Conservation (phyloP, 2,329 filamentous ascomycete genomes). For the Waltergamsia citrina region DNA sequence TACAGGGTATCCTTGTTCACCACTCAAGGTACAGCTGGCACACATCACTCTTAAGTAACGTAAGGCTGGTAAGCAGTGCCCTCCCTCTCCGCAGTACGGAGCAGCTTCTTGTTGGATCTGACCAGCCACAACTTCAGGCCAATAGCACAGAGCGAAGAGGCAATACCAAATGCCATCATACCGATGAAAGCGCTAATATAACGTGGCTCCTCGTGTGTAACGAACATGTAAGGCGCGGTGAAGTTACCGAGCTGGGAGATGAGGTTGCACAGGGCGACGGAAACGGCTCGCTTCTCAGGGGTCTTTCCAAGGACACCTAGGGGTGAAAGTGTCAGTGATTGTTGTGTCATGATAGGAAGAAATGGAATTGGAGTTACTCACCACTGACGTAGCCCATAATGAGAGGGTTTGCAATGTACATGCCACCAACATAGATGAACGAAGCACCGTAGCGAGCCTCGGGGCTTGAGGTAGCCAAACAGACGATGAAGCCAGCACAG, state of each 20-base stretch:
- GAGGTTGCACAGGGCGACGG: slow-evolving; percentile 8
- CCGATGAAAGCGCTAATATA: slow-evolving; percentile 9
- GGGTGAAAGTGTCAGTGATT: too few species aligned
- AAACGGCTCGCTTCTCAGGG: slow-evolving; percentile 10
- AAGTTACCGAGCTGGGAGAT: slow-evolving; percentile 4
- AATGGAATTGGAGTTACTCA: too few species aligned
- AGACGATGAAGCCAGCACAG: slow-evolving; percentile 12
- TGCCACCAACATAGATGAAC: slow-evolving; percentile 5
- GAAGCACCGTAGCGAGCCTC: slow-evolving; percentile 3
- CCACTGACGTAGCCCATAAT: slow-evolving; percentile 8
- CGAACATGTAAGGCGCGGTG: slow-evolving; percentile 8
- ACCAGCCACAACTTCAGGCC: slow-evolving; percentile 8
- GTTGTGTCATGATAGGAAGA: too few species aligned
- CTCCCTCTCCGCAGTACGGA: slow-evolving; percentile 6
- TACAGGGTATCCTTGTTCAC: too few species aligned
- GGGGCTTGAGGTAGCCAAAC: slow-evolving; percentile 8
- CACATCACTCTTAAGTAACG: too few species aligned
- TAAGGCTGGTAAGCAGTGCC: slow-evolving; percentile 10
- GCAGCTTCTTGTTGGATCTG: slow-evolving; percentile 10
- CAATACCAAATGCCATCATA: slow-evolving; percentile 10
- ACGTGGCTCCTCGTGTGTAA: slow-evolving; percentile 8
- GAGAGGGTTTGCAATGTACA: slow-evolving; percentile 7
- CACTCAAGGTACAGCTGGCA: too few species aligned
- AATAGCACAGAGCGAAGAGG: slow-evolving; percentile 8
- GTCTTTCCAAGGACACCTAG: slow-evolving; percentile 9